phyloP scores from a whole-genome alignment of 2,329 filamentous ascomycete species.

The Fusarium sp. region DNA sequence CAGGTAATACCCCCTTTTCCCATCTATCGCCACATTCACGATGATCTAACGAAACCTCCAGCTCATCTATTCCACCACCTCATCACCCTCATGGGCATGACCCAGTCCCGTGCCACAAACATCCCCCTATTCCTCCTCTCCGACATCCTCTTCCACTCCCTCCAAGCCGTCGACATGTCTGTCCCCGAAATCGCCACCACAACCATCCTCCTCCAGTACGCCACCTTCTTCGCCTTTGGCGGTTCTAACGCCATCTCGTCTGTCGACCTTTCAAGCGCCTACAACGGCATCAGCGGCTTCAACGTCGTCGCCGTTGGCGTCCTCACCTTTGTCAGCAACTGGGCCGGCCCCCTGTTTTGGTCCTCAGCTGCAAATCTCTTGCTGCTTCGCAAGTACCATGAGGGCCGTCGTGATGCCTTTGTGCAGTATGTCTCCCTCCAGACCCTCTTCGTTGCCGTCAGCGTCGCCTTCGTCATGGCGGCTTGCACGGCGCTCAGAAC shows the following conservation, averaged over 20 bases:
- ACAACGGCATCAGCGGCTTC: conserved; percentile 88
- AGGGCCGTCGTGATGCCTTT: conserved; percentile 47
- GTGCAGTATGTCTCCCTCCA: conserved; percentile 66
- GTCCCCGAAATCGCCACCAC: conserved; percentile 70
- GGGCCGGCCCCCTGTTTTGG: conserved; percentile 93
- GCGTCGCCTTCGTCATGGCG: conserved; percentile 79
- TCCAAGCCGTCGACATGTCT: conserved; percentile 58
- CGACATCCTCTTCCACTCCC: conserved; percentile 62
- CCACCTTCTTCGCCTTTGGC: conserved; percentile 87
- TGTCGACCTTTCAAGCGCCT: conserved; percentile 92
- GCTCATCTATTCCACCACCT: conserved; percentile 69
- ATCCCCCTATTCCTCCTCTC: conserved; percentile 84
- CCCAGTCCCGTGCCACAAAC: conserved; percentile 85
- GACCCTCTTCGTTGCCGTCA: conserved; percentile 73
- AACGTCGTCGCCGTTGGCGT: conserved; percentile 80
- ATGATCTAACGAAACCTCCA: conserved; percentile 29
- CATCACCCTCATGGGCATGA: conserved; percentile 79
- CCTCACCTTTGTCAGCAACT: conserved; percentile 88
- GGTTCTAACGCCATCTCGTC: conserved; percentile 95
- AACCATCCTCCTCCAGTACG: conserved; percentile 77
- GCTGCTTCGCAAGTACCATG: conserved; percentile 53
- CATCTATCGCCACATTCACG: not conserved
- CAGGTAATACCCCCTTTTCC: conserved; percentile 41
- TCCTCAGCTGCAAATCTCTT: conserved; percentile 69
- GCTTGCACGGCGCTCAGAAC: conserved; percentile 84